Base-by-base conservation (phyloP, 148 eudicot species). In the Fagopyrum tataricum region DNA sequence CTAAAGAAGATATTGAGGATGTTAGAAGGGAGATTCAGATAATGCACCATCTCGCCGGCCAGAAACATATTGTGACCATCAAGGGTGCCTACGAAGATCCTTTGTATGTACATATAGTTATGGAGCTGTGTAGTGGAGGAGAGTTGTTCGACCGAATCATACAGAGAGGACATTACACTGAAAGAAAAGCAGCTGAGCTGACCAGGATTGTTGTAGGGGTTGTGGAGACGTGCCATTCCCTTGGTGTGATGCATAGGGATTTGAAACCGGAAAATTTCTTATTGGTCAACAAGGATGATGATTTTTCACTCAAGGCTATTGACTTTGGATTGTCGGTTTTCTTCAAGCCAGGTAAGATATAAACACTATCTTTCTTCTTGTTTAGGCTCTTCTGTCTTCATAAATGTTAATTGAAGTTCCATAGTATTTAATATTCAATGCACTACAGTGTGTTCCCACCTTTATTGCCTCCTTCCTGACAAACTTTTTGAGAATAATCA, bases 11-110 rank as follows among this genome's bases (percentile, higher is more conserved):
- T 74, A 89, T 94, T 55, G 97, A 91, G 72, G 98, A 94, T 89
- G 98, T 94, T 8, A 82, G 97, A 87, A 91, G 97, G 70, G 97
- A 94, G 85, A 88, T 94, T 85, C 97, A 91, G 89, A 91, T 94
- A 86, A 94, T 94, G 98, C 98, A 94, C 74, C 98, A 94, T 81
- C 67, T 91, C 78, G 91, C 96, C 48, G 98, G 98, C 75, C 97
- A 94, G 83, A 88, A 82, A 80, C 82, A 94, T 77, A 83, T 94
- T 73, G 96, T 94, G 73, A 84, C 86, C 44, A 94, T 91, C 49
- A 89, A 91, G 74, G 98, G 97, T 72, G 98, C 96, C 0, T 94
- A 89, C 72, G 98, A 94, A 84, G 97, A 94, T 77, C 67, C 92
- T 74, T 74, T 89, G 79, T 89, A 87, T 81, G 93, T 94, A 42